Base-by-base conservation (phyloP, 23 red algal genomes). In the Cyanidioschyzon merolae region DNA sequence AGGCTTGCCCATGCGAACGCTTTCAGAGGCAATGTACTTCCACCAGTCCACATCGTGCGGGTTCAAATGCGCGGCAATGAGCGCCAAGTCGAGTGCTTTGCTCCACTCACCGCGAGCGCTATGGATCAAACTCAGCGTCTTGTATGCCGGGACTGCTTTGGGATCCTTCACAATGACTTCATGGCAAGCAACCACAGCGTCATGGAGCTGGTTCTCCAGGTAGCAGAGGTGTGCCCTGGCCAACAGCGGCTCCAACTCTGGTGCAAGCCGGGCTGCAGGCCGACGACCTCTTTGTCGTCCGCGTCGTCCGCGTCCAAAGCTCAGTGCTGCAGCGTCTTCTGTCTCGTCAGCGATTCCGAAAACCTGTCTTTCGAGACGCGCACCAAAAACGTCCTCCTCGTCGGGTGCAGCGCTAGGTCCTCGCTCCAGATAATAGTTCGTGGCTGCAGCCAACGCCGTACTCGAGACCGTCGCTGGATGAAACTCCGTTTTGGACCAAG, bases 11-110 rank as follows among this genome's bases (percentile, higher is more conserved):
- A 71, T 7, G n/a, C 63, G 63, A 3, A 71, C 63, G 30, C 63
- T 71, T 27, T 71, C n/a, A 71, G 21, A 15, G 7, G n/a, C 86
- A 21, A 85, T 76, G 2, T 82, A 34, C 75, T 95, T 95, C 91
- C 91, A 95, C 31, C 88, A 63, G 1, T 78, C 77, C 31, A 57
- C 50, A 40, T 96, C 92, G 41, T 75, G 76, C 38, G 75, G 79
- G 37, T 85, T 77, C 37, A 96, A 80, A 57, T 90, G 80, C 40
- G 87, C 92, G 27, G 92, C 92, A 75, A 79, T 83, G 59, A 96
- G 86, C 71, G 59, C 84, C 15, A 38, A 37, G 37, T 88, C 83
- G 38, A 96, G 74, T n/a, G 92, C 87, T 45, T 75, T 84, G n/a
- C 75, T 59, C 40, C 0, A 51, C 39, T 96, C 88, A 38, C 82